Conservation (phyloP, 768 basidiomycete species). For the Amanita jacksonii region DNA sequence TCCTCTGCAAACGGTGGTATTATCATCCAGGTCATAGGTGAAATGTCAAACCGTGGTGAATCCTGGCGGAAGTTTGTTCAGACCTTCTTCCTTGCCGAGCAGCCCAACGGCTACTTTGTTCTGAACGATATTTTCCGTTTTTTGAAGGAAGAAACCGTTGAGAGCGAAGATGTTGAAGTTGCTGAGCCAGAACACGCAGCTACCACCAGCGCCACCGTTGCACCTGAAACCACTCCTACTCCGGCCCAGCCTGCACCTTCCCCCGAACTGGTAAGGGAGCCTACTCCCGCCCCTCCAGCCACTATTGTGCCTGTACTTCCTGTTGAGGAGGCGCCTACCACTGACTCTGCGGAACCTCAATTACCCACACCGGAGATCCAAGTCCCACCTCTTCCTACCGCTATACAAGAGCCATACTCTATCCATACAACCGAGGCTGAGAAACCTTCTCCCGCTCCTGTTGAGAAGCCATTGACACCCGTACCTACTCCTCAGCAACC, state of each 20-base stretch:
- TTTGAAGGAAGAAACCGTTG: conserved; percentile 90
- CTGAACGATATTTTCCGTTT: conserved; percentile 99
- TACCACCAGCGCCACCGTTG: conserved; percentile 23
- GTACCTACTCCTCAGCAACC: conserved; percentile 25
- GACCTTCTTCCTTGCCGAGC: conserved; percentile 99
- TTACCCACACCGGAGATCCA: conserved; percentile 31
- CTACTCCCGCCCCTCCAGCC: conserved; percentile 25
- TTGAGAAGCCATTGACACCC: conserved; percentile 18
- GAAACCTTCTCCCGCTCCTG: conserved; percentile 15
- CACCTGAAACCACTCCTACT: conserved; percentile 19
- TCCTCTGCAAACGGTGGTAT: conserved; percentile 92
- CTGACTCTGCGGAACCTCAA: conserved; percentile 22
- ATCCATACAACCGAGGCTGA: conserved; percentile 32
- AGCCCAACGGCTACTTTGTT: conserved; percentile 98
- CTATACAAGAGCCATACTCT: conserved; percentile 23
- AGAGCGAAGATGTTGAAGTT: conserved; percentile 51
- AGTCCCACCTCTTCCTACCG: conserved; percentile 21
- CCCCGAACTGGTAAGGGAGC: conserved; percentile 23
- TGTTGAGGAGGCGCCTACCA: conserved; percentile 27
- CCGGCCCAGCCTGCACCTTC: conserved; percentile 24
- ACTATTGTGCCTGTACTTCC: too few species aligned
- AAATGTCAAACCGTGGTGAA: conserved; percentile 90
- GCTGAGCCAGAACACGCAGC: conserved; percentile 30
- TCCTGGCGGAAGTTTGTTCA: conserved; percentile 99
- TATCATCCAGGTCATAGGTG: conserved; percentile 98